A percentile compares a stretch with the other conserved stretches of the same genome.
Conservation (phyloP, 2,329 filamentous ascomycete genomes). For the Arthrobotrys sphaeroides region DNA sequence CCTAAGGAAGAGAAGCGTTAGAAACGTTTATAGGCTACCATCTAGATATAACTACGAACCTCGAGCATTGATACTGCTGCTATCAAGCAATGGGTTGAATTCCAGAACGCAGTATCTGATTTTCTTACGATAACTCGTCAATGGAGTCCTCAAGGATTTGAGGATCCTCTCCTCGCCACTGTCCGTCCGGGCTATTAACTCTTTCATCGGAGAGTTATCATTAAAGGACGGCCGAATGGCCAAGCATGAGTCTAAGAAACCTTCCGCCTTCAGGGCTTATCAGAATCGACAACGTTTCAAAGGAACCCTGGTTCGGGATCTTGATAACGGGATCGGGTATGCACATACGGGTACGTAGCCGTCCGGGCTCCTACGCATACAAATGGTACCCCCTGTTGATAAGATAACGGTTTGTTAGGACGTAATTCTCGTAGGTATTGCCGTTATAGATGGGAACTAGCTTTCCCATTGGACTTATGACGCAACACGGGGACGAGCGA, state of each 20-base stretch:
- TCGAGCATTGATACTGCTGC: constrained; percentile 84
- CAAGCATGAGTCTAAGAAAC: constrained; percentile 84
- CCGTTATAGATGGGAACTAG: background rate
- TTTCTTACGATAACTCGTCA: constrained; percentile 72
- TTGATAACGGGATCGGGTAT: background rate
- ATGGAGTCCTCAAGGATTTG: constrained; percentile 58
- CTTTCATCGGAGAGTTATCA: constrained; percentile 71
- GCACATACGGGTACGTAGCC: constrained; percentile 78
- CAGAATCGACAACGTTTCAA: background rate
- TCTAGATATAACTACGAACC: constrained; percentile 69
- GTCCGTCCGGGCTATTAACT: constrained; percentile 68
- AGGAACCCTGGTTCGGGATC: background rate
- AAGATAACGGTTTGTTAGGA: background rate
- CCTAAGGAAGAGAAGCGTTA: constrained; percentile 62
- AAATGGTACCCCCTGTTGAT: constrained; percentile 75
- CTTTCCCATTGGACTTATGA: background rate
- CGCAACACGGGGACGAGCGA: constrained; percentile 5
- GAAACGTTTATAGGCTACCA: background rate
- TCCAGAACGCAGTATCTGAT: constrained; percentile 86
- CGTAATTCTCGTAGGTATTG: background rate
- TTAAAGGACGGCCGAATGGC: constrained; percentile 86
- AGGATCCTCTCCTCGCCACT: constrained; percentile 63
- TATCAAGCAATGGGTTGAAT: constrained; percentile 85
- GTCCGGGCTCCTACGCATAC: constrained; percentile 83
- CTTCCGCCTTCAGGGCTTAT: constrained; percentile 62